Base-by-base conservation (phyloP, 2,329 filamentous ascomycete genomes). In the Neofusicoccum ribis region DNA sequence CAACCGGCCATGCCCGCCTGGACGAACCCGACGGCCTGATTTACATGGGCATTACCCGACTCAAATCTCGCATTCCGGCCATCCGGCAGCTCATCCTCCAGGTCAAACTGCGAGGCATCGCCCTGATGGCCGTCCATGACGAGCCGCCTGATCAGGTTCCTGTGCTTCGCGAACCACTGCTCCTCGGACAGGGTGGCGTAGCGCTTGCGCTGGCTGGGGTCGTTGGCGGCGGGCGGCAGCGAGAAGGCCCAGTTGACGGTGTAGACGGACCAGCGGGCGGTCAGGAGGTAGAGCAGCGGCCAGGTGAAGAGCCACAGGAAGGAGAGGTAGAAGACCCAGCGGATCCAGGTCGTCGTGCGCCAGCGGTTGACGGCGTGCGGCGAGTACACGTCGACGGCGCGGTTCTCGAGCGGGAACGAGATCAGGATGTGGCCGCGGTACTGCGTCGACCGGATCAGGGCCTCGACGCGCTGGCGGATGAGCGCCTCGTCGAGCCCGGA, bases 261-360 rank as follows among this genome's bases (percentile, higher is more conserved):
- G 3, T 86, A 83, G 2, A 91, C 87, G 68, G 89, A 84, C 78
- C 88, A 93, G 56, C 85, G 82, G 72, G 85, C 87, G 1, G 90
- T 93, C 17, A 84, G 77, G 72, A 91, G 83, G 77, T 86, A 88
- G 12, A 93, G 81, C 65, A 85, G 84, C 0, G 90, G 90, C 90
- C 90, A 93, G 3, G 85, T 80, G 69, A 93, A 81, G 65, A 93
- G 71, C 83, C 90, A 90, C 12, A 90, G 75, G 66, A 92, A 86
- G 0, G 87, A 87, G 5, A 91, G 74, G 72, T 86, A 87, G 78
- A 88, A 91, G 9, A 91, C 50, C 81, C 86, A 85, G 47, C 84
- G 79, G 50, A 92, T 80, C 87, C 88, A 91, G 6, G 73, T 74
- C 0, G 83, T 88, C 51, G 88, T 79, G 0, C 91, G 86, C 85